phyloP scores from a whole-genome alignment of 176 grass and related monocot species.

The Leersia perrieri region DNA sequence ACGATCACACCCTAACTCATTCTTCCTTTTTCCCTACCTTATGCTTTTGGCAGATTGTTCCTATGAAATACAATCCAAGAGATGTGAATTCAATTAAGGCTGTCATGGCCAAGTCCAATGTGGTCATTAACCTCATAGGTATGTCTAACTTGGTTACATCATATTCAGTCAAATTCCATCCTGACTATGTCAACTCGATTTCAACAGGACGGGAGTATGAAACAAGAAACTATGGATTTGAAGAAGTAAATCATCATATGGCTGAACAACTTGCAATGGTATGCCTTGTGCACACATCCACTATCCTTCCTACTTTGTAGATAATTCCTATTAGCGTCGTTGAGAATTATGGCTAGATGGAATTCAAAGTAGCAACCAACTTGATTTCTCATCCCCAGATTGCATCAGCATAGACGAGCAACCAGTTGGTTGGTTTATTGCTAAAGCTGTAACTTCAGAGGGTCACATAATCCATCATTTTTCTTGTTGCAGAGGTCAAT shows the following conservation, averaged over 20 bases:
- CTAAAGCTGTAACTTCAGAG: slow-evolving; percentile 1
- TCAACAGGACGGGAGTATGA: slow-evolving; percentile 81
- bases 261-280: slow-evolving; percentile 87
- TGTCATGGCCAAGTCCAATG: slow-evolving; percentile 94
- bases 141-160: slow-evolving; percentile 24
- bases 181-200: slow-evolving; percentile 7
- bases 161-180: neutral
- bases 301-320: slow-evolving; percentile 28
- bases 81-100: slow-evolving; percentile 91
- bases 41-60: slow-evolving; percentile 72
- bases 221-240: slow-evolving; percentile 95
- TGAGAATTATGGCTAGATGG: neutral
- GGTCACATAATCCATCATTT: neutral
- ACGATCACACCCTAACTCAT: no score
- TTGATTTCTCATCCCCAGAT: neutral
- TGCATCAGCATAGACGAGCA: neutral
- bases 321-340: neutral
- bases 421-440: neutral
- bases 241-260: slow-evolving; percentile 93
- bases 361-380: neutral
- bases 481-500: neutral
- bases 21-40: neutral
- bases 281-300: slow-evolving; percentile 24
- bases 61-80: slow-evolving; percentile 91
- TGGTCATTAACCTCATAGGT: slow-evolving; percentile 95